A percentile compares a stretch with the other conserved stretches of the same genome.
These are phyloP conservation scores for Myxozyma melibiosi DNA, from an alignment of 805 yeast species.

Conservation along the genomic window DNA sequence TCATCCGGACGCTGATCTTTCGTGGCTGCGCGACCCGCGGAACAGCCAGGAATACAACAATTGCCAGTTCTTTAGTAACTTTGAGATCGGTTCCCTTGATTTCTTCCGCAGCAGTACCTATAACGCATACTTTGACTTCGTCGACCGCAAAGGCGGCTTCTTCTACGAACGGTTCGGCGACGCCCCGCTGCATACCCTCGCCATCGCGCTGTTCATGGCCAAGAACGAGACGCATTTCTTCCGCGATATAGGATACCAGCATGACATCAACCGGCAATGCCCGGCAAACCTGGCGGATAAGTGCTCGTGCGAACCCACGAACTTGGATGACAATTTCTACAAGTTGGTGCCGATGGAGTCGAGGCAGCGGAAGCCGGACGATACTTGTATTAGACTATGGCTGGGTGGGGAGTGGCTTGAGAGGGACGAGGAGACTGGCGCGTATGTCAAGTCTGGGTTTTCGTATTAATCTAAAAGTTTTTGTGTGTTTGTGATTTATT, in stretches of 20 bases:
- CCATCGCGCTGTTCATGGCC: conserved; percentile 57
- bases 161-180: conserved; percentile 81
- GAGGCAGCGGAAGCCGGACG: conserved; percentile 34
- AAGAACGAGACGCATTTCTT: conserved; percentile 59
- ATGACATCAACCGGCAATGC: conserved; percentile 40
- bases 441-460: conserved; percentile 7
- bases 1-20: conserved; percentile 51
- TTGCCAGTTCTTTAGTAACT: conserved; percentile 83
- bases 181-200: conserved; percentile 72
- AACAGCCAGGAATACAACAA: conserved; percentile 64
- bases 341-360: conserved; percentile 35
- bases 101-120: conserved; percentile 61
- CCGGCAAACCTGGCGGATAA: conserved; percentile 29
- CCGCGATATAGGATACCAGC: conserved; percentile 61
- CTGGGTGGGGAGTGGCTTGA: conserved; percentile 34
- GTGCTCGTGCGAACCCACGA: conserved; percentile 33
- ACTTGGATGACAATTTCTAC: conserved; percentile 32
- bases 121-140: conserved; percentile 53
- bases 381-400: conserved; percentile 36
- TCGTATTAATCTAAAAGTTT: background rate
- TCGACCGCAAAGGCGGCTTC: conserved; percentile 66
- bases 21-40: conserved; percentile 52
- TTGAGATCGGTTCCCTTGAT: conserved; percentile 62
- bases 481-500: background rate
- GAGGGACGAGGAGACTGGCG: conserved; percentile 25